Conservation (phyloP, 2,329 filamentous ascomycete genomes). For the Alternaria burnsii region DNA sequence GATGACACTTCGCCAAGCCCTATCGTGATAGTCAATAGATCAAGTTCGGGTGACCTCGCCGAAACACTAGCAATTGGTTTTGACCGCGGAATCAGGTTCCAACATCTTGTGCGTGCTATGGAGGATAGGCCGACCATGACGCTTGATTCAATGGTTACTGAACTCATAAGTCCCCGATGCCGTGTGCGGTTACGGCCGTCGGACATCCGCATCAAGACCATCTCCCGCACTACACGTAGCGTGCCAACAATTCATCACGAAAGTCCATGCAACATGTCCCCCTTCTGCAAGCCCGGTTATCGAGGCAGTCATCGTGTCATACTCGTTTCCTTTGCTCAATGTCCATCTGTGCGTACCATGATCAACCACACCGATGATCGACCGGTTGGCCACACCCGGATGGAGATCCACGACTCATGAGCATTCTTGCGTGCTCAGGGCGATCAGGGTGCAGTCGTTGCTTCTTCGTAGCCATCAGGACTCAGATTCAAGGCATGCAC, state of each 20-base stretch:
- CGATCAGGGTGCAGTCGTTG: constrained; percentile 9
- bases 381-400: constrained; percentile 14
- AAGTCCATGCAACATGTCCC: background rate
- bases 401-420: constrained; percentile 16
- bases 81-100: constrained; percentile 22
- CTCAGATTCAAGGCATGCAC: constrained; percentile 1
- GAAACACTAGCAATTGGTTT: constrained; percentile 34
- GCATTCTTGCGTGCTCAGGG: constrained; percentile 5
- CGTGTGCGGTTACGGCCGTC: constrained; percentile 25
- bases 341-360: constrained; percentile 6
- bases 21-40: constrained; percentile 19
- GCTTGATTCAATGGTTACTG: constrained; percentile 14
- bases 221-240: constrained; percentile 17
- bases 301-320: constrained; percentile 5
- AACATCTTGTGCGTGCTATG: constrained; percentile 13
- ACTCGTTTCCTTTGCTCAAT: background rate
- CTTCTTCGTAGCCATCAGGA: constrained; percentile 2
- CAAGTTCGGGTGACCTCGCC: constrained; percentile 39
- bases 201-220: constrained; percentile 23
- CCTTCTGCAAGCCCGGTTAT: constrained; percentile 1
- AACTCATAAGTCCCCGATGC: constrained; percentile 10
- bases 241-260: background rate
- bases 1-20: constrained; percentile 30
- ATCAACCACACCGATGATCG: constrained; percentile 14
- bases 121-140: constrained; percentile 14